phyloP scores from a whole-genome alignment of 768 basidiomycete genomes.

The Gloeostereum incarnatum region DNA sequence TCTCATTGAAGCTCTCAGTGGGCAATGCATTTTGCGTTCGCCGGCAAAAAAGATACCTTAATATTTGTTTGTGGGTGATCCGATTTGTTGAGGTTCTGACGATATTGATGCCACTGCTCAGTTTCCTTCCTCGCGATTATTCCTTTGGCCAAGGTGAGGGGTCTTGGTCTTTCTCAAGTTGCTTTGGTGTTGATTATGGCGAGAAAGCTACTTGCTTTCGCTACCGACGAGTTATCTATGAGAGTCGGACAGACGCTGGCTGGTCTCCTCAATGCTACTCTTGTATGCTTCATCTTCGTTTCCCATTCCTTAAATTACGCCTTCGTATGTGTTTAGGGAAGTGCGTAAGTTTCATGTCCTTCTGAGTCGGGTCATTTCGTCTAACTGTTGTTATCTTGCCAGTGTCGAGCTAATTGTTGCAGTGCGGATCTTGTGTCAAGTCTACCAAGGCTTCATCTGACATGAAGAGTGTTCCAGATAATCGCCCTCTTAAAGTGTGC shows the following conservation, averaged over 20 bases:
- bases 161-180: not conserved
- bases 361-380: slow-evolving; percentile 27
- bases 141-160: slow-evolving; percentile 65
- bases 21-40: slow-evolving; percentile 57
- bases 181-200: not conserved
- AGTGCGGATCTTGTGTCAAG: slow-evolving; percentile 31
- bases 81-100: slow-evolving; percentile 1
- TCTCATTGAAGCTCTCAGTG: too few species aligned
- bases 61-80: slow-evolving; percentile 61
- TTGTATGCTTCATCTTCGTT: slow-evolving; percentile 32
- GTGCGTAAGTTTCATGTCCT: slow-evolving; percentile 26
- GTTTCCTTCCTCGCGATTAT: slow-evolving; percentile 78
- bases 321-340: slow-evolving; percentile 28
- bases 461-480: slow-evolving; percentile 22
- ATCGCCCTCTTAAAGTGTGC: slow-evolving; percentile 45
- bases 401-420: slow-evolving; percentile 72
- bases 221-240: slow-evolving; percentile 77
- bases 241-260: slow-evolving; percentile 80
- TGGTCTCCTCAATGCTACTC: slow-evolving; percentile 78
- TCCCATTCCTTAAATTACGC: slow-evolving; percentile 2
- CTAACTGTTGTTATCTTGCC: slow-evolving; percentile 12
- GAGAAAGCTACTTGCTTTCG: slow-evolving; percentile 66
- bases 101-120: slow-evolving; percentile 14
- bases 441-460: not conserved
- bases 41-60: slow-evolving; percentile 40